Evolutionary conservation across 768 basidiomycete species (phyloP).

Genomic region (Hirschioporus abietinus): DNA sequence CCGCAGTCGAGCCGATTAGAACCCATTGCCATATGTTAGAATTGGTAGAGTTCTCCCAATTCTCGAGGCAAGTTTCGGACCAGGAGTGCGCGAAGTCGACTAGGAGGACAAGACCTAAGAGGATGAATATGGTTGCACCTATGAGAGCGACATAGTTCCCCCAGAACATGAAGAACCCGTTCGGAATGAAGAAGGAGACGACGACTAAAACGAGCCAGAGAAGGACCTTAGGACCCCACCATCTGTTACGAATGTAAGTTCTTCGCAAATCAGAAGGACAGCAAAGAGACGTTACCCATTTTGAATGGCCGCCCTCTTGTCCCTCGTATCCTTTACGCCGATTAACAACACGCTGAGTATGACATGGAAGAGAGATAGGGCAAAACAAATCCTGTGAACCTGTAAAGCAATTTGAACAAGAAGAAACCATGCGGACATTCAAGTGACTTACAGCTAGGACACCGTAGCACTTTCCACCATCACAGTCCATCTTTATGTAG

Average conservation of each 20-base stretch:
- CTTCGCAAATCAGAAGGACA: background rate
- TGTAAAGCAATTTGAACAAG: conserved; percentile 22
- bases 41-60: conserved; percentile 78
- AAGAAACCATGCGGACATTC: background rate
- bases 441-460: conserved; percentile 76
- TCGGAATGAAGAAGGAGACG: conserved; percentile 91
- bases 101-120: conserved; percentile 93
- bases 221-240: conserved; percentile 98
- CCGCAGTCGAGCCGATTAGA: conserved; percentile 87
- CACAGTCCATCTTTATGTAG: conserved; percentile 98
- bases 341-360: conserved; percentile 75
- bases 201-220: conserved; percentile 80
- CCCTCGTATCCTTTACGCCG: conserved; percentile 84
- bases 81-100: conserved; percentile 99
- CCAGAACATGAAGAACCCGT: conserved; percentile 98
- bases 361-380: conserved; percentile 82
- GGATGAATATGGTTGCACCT: conserved; percentile 92
- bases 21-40: conserved; percentile 96
- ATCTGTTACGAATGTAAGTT: conserved; percentile 40
- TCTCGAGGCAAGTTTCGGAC: conserved; percentile 95
- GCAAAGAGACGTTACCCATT: conserved; percentile 64
- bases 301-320: conserved; percentile 92
- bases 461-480: conserved; percentile 90
- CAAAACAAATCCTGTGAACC: conserved; percentile 97
- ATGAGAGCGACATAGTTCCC: conserved; percentile 89